These are phyloP conservation scores for Apiospora malaysiana DNA, from an alignment of 2,329 filamentous ascomycete species.

Conservation along the genomic window DNA sequence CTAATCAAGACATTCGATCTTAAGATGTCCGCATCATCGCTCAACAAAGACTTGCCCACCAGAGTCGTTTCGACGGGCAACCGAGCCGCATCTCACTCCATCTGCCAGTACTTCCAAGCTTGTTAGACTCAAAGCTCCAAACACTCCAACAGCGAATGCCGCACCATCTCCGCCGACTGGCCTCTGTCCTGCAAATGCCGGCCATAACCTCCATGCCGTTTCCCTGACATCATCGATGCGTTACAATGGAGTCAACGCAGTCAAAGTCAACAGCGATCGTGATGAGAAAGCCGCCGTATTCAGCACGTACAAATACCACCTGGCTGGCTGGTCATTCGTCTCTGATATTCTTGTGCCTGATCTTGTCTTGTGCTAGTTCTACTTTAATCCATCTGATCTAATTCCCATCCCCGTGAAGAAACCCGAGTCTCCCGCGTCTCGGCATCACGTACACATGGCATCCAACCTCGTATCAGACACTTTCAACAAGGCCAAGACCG, in stretches of 20 bases:
- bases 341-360: not conserved
- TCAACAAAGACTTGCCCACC: conserved; percentile 1
- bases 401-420: not conserved
- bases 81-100: not conserved
- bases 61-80: not conserved
- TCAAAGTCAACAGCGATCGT: not conserved
- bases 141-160: not conserved
- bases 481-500: conserved; percentile 18
- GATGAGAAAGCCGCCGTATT: not conserved
- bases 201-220: conserved; percentile 16
- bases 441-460: conserved; percentile 17
- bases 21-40: conserved; percentile 21
- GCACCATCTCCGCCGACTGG: not conserved
- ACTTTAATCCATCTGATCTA: not conserved
- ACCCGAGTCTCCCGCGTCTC: not conserved
- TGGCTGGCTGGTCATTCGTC: not conserved
- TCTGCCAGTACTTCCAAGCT: not conserved
- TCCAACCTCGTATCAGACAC: conserved; percentile 16
- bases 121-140: not conserved
- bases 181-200: conserved; percentile 6
- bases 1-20: conserved; percentile 19
- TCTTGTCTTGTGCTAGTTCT: not conserved
- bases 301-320: not conserved
- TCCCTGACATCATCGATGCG: conserved; percentile 20
- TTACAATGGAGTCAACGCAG: conserved; percentile 2